phyloP scores from a whole-genome alignment of 352 stramenopile species.

The Peronospora belbahrii region DNA sequence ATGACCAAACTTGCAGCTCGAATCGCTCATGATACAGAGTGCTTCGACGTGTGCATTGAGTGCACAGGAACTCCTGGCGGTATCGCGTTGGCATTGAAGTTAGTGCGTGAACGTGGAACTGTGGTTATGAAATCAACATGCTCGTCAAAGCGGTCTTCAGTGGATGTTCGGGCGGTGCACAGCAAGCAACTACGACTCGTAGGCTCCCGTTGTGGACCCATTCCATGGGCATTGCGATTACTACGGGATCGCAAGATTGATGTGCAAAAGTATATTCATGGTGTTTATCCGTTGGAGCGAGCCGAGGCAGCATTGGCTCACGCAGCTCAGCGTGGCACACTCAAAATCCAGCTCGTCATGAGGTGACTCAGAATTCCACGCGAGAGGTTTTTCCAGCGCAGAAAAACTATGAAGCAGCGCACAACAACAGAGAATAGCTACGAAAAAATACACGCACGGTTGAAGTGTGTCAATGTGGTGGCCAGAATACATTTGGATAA shows the following conservation, averaged over 20 bases:
- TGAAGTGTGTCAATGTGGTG: no score
- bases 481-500: constrained; percentile 24
- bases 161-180: constrained; percentile 22
- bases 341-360: constrained; percentile 63
- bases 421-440: constrained; percentile 5
- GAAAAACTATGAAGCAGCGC: constrained; percentile 4
- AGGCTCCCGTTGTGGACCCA: constrained; percentile 60
- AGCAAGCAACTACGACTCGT: constrained; percentile 45
- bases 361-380: constrained; percentile 10
- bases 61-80: constrained; percentile 45
- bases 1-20: constrained; percentile 19
- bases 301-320: constrained; percentile 39
- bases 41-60: constrained; percentile 64
- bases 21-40: constrained; percentile 11
- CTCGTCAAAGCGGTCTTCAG: constrained; percentile 24
- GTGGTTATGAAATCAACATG: constrained; percentile 54
- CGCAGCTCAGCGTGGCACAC: constrained; percentile 33
- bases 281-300: constrained; percentile 49
- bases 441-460: constrained; percentile 14
- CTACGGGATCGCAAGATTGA: constrained; percentile 41
- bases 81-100: constrained; percentile 31
- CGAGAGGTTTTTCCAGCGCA: constrained; percentile 9
- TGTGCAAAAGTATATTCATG: constrained; percentile 61
- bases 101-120: constrained; percentile 30
- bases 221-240: constrained; percentile 47